Conservation (phyloP, 2,329 filamentous ascomycete genomes). For the Colletotrichum sp. region DNA sequence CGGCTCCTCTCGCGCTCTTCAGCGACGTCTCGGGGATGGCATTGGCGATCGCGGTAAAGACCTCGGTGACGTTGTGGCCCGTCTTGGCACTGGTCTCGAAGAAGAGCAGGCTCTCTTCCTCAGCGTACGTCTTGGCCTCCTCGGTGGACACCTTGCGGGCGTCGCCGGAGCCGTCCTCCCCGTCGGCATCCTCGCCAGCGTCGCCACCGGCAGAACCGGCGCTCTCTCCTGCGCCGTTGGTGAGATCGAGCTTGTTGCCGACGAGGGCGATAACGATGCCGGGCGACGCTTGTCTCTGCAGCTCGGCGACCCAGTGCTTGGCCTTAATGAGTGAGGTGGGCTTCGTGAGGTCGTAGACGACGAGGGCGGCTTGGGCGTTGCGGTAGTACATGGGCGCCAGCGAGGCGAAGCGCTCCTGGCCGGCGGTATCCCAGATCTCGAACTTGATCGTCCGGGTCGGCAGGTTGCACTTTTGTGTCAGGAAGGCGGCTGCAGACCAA, state of each 20-base stretch:
- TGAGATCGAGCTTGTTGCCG: conserved; percentile 95
- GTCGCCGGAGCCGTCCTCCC: conserved; percentile 66
- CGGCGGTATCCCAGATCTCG: conserved; percentile 98
- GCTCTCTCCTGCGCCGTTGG: conserved; percentile 62
- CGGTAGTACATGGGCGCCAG: conserved; percentile 99
- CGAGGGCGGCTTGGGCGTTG: conserved; percentile 95
- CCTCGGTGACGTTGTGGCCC: conserved; percentile 90
- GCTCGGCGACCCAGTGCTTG: conserved; percentile 97
- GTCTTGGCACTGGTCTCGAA: conserved; percentile 99
- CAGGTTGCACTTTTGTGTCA: conserved; percentile 98
- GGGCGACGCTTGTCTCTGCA: conserved; percentile 93
- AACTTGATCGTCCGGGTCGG: conserved; percentile 92
- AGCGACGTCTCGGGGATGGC: conserved; percentile 96
- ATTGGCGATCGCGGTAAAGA: conserved; percentile 98
- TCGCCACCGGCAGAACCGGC: conserved; percentile 51
- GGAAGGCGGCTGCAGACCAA: conserved; percentile 78
- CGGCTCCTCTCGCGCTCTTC: conserved; percentile 82
- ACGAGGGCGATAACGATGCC: conserved; percentile 97
- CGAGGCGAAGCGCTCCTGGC: conserved; percentile 95
- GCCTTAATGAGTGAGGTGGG: conserved; percentile 94
- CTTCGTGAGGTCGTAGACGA: conserved; percentile 98
- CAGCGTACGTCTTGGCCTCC: conserved; percentile 90
- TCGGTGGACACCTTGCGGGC: conserved; percentile 89
- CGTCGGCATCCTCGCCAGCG: conserved; percentile 54
- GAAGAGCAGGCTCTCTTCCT: conserved; percentile 92